Conservation (phyloP, 345 rosid genomes). For the Cardamine chenopodiifolia region DNA sequence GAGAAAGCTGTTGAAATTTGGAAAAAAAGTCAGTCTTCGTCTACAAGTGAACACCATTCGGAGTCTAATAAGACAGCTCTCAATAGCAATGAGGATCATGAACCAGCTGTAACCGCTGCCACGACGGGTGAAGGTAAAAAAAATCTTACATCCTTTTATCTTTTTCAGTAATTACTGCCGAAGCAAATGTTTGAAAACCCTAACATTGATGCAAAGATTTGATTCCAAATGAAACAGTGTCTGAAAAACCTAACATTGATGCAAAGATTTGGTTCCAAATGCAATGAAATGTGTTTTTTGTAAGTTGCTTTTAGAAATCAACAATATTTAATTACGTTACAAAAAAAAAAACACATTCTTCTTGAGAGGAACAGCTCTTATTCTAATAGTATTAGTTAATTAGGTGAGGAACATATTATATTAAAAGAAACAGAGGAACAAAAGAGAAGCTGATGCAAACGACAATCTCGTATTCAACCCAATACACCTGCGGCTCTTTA, state of each 20-base stretch:
- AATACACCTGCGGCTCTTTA: too few species aligned
- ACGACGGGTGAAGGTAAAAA: conserved; percentile 57
- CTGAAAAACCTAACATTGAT: conserved; percentile 1
- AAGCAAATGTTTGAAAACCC: background rate
- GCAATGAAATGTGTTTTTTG: conserved; percentile 10
- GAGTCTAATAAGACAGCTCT: too few species aligned
- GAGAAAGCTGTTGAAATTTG: conserved; percentile 70
- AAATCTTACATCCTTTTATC: background rate
- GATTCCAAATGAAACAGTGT: conserved; percentile 26
- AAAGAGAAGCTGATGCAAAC: too few species aligned
- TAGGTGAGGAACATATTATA: too few species aligned
- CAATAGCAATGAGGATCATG: conserved; percentile 48
- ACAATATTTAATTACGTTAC: too few species aligned
- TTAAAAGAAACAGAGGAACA: too few species aligned
- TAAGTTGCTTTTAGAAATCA: too few species aligned
- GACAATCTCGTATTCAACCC: too few species aligned
- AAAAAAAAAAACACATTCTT: too few species aligned
- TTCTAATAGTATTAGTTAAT: too few species aligned
- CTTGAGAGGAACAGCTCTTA: too few species aligned
- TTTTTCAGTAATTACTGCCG: background rate
- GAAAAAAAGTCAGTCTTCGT: conserved; percentile 71
- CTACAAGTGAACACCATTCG: conserved; percentile 52
- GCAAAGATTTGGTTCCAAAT: conserved; percentile 29
- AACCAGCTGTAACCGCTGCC: conserved; percentile 38
- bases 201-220: conserved; percentile 22